Base-by-base conservation (phyloP, 345 rosid genomes). In the Cardamine resedifolia region DNA sequence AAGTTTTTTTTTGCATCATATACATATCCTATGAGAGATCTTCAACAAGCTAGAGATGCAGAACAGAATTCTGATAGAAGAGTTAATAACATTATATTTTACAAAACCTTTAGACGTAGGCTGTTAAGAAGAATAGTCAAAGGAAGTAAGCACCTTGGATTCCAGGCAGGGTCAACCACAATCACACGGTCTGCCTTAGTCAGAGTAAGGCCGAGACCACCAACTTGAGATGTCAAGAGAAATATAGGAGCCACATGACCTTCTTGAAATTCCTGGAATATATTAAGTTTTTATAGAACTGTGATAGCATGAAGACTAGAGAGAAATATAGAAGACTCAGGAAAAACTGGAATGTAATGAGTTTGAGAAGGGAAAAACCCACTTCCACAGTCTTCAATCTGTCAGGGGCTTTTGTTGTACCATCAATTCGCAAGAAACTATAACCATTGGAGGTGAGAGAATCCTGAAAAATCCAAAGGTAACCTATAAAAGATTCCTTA, bases 81-180 rank as follows among this genome's bases (percentile, higher is more conserved):
- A 33, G 10, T 50, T 3, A 36, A 34, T 20, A 58, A 58, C 3
- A 20, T 6, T 6, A 51, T 16, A 16, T 23, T 21, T 19, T 7
- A 66, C 34, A 47, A 50, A 49, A 48, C 19, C 7, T 52, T 51
- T 51, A n/a, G 18, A 58, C 58, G 48, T 44, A 12, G 65, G 33
- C 41, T 44, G 23, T 57, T 43, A 8, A 26, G 36, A 34, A 33
- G 55, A 58, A 50, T 45, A 16, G 63, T 69, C 74, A 55, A 27
- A 23, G 18, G 44, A 57, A 34, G 12, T 28, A 48, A 49, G 55
- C 65, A 93, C 98, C 98, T 93, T 26, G 98, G 98, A 62, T 93
- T 93, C 98, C 98, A 93, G 57, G 98, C 98, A 76, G 98, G 97
- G 81, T 93, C 98, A 45, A 90, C 96, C 65, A 89, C 98, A 80